These are phyloP conservation scores for Globisporangium paddicum DNA, from an alignment of 352 stramenopile genomes.

Conservation along the genomic window DNA sequence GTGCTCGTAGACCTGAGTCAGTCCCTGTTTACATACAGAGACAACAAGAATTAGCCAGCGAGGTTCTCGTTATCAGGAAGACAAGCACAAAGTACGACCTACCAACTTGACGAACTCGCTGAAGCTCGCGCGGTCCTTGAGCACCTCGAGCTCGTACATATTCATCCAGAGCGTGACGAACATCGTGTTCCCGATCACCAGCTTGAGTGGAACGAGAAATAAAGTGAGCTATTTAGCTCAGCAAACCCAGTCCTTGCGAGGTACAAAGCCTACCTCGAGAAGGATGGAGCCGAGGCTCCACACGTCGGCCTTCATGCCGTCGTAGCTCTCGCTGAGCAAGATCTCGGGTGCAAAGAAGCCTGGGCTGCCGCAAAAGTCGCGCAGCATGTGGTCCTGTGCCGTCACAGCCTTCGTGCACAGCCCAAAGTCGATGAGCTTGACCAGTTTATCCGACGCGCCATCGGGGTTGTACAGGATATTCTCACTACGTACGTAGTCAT, in stretches of 20 bases:
- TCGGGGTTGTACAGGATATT: constrained; percentile 62
- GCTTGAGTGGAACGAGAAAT: constrained; percentile 21
- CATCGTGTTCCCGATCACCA: constrained; percentile 65
- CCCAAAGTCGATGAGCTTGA: constrained; percentile 85
- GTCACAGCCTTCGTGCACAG: constrained; percentile 50
- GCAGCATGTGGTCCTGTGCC: constrained; percentile 29
- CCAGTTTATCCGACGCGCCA: constrained; percentile 14
- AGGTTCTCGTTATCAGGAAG: too few species aligned
- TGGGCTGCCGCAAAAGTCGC: constrained; percentile 75
- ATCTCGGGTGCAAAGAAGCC: constrained; percentile 88
- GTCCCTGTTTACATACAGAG: constrained; percentile 15
- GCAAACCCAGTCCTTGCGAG: neutral
- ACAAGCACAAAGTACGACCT: neutral
- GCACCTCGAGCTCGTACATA: constrained; percentile 69
- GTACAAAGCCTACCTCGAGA: constrained; percentile 47
- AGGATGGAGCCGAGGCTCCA: constrained; percentile 87
- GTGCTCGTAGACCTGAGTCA: constrained; percentile 24
- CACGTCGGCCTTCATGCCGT: constrained; percentile 72
- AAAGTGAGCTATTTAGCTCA: neutral
- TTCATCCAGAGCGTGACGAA: constrained; percentile 87
- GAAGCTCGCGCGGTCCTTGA: constrained; percentile 64
- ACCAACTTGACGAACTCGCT: constrained; percentile 25
- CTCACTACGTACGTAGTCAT: too few species aligned
- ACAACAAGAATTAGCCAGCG: too few species aligned
- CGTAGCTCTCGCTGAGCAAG: constrained; percentile 54